Percentiles rank a stretch among this genome's conserved stretches.
These are phyloP conservation scores for Lachancea nothofagi DNA, from an alignment of 805 yeast species.

Conservation along the genomic window DNA sequence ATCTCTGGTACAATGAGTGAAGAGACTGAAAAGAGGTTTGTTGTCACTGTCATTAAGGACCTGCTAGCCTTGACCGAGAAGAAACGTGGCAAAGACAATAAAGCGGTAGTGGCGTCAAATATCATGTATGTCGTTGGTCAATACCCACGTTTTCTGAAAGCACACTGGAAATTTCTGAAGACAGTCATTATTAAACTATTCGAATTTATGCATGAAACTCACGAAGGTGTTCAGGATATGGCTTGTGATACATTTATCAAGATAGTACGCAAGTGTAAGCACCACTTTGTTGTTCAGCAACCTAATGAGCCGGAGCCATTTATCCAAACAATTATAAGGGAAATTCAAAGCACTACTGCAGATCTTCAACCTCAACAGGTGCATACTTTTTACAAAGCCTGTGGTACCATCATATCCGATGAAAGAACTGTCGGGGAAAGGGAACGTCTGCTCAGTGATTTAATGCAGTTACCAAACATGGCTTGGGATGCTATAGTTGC, in stretches of 20 bases:
- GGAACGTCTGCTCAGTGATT: conserved; percentile 63
- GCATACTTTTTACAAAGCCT: conserved; percentile 95
- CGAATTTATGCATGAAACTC: conserved; percentile 99
- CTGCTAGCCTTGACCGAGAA: conserved; percentile 85
- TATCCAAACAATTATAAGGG: conserved; percentile 79
- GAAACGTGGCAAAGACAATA: conserved; percentile 96
- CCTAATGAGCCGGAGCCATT: conserved; percentile 84
- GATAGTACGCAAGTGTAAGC: conserved; percentile 90
- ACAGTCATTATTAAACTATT: conserved; percentile 93
- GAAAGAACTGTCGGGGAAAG: conserved; percentile 66
- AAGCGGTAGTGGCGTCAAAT: conserved; percentile 99
- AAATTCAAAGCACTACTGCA: conserved; percentile 78
- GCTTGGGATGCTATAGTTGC: conserved; percentile 91
- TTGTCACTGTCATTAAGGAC: conserved; percentile 90
- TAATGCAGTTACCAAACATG: conserved; percentile 87
- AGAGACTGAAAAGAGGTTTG: conserved; percentile 90
- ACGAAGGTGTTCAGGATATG: conserved; percentile 99
- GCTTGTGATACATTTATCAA: conserved; percentile 98
- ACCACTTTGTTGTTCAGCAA: conserved; percentile 88
- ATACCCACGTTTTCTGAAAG: conserved; percentile 93
- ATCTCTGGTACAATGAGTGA: conserved; percentile 98
- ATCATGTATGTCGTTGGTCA: conserved; percentile 99
- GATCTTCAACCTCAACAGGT: conserved; percentile 96
- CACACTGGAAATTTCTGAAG: conserved; percentile 96
- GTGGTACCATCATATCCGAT: conserved; percentile 88